Base-by-base conservation (phyloP, 805 yeast genomes). In the Candida vaughaniae region DNA sequence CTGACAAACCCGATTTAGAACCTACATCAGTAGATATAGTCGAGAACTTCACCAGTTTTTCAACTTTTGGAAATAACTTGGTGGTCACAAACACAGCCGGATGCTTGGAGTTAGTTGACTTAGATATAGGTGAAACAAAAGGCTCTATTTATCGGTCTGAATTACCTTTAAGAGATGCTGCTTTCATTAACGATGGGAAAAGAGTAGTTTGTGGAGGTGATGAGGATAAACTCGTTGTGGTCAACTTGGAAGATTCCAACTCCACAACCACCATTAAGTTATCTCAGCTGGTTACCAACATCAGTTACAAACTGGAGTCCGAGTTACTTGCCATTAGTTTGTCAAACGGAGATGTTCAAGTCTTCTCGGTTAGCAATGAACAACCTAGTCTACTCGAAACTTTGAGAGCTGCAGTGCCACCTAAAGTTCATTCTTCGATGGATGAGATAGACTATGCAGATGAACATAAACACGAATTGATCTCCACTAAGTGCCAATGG, bases 161-260 rank as follows among this genome's bases (percentile, higher is more conserved):
- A 25, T 51, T 69, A 20, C 70, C 78, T 0, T 49, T 80, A 16
- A 60, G 85, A 43, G 81, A 75, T 45, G 69, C 76, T 6, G 62
- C 61, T 10, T 73, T 78, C 48, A 75, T 82, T 16, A 85, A 83
- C 46, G 77, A 74, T 34, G 88, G 84, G 0, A 71, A 74, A 23
- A 64, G 77, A 52, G 64, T 71, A 1, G 64, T 79, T 1, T 71
- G 78, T 41, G 89, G 82, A 17, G 90, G 91, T 26, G 85, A 82
- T 45, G 84, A 78, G 44, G 71, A 74, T 29, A 78, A 78, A 38
- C 56, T 84, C 28, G 62, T 66, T 2, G 51, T 82, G 3, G 54
- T 80, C 1, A 35, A 36, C 16, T 29, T 36, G 18, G 30, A 32
- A 15, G 38, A 37, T 16, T 20, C 29, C 16, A 77, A 74, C 35